Percentiles rank a stretch among this genome's conserved stretches.
phyloP scores from a whole-genome alignment of 2,329 filamentous ascomycete species.

The Gaeumannomyces tritici region DNA sequence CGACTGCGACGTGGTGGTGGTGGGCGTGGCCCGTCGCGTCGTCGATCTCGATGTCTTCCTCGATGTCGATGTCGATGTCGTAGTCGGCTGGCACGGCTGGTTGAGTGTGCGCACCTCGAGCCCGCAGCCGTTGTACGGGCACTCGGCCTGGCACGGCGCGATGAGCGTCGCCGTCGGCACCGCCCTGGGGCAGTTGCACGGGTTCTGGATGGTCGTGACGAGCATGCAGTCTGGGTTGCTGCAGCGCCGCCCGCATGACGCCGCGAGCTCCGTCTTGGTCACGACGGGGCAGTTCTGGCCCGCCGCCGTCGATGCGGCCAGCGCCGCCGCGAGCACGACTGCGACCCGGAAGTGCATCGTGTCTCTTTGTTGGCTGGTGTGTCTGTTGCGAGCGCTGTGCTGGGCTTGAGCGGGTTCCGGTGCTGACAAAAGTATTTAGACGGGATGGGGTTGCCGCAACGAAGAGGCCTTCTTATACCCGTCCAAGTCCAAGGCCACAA shows the following conservation, averaged over 20 bases:
- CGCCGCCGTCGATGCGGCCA: slow-evolving; percentile 7
- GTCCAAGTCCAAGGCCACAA: too few relatives aligned
- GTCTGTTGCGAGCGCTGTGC: background rate
- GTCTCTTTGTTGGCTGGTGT: background rate
- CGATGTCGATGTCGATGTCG: slow-evolving; percentile 4
- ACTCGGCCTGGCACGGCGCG: slow-evolving; percentile 17
- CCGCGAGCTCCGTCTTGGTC: slow-evolving; percentile 16
- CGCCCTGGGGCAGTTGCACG: slow-evolving; percentile 16
- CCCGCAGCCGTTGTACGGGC: slow-evolving; percentile 18
- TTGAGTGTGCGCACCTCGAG: slow-evolving; percentile 14
- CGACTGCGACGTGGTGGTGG: slow-evolving; percentile 10
- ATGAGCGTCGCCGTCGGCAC: slow-evolving; percentile 18
- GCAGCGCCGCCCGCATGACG: slow-evolving; percentile 14
- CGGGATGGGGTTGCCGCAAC: background rate
- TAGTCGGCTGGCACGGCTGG: slow-evolving; percentile 10
- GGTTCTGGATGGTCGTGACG: slow-evolving; percentile 16
- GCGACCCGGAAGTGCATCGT: background rate
- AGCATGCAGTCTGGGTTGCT: slow-evolving; percentile 15
- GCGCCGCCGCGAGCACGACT: background rate
- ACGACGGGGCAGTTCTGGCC: slow-evolving; percentile 17
- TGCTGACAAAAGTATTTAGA: background rate
- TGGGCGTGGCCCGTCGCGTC: slow-evolving; percentile 14
- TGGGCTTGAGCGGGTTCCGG: too few relatives aligned
- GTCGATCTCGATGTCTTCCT: slow-evolving; percentile 10
- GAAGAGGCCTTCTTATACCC: background rate